Evolutionary conservation across 2,329 filamentous ascomycete genomes (phyloP), one percentile per base, ranked within the genome.

Genomic region (Phaeoacremonium minimum): DNA sequence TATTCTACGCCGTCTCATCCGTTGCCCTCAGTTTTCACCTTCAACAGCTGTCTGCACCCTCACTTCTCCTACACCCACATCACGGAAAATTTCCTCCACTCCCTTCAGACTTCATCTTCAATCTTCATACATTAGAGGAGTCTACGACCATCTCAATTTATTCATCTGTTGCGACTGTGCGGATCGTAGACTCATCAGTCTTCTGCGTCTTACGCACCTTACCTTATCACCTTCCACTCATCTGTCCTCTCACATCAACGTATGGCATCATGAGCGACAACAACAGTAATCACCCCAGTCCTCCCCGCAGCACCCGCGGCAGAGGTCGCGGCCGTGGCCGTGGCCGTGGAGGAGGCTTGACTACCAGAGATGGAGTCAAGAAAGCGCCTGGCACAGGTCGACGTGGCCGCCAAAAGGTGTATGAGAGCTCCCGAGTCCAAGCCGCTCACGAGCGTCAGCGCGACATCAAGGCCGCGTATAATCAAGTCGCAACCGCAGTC

Each of bases 401-500:
- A 19, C 39, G 42, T 33, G 42, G 87, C 42, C 70, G 73, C 38
- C 69, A 71, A 55, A 79, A 79, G 60, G 68, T 68, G 48, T 78
- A 77, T 49, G 61, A 67, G 41, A 69, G 74, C 44, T 60, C 66
- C 43, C 69, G 66, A 44, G 68, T 73, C 36, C 76, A 80, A 53
- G 75, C 74, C 34, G 69, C 71, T 38, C 74, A 77, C 46, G 75
- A 80, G 53, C 78, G 83, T 37, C 77, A 82, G 53, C 71, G 82
- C 46, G 74, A 83, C 47, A 66, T 87, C 48, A 83, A 83, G 56
- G 76, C 77, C 38, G 69, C 69, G 16, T 87, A 77, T 57, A 71
- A 77, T n/a, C 65, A 72, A 40, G 73, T 87, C 35, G 71, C 77
- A 40, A 73, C 76, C 47, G 68, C 74, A 18, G 60, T 85, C 48